phyloP scores from a whole-genome alignment of 129 eudicot genomes.

The Arctium lappa region DNA sequence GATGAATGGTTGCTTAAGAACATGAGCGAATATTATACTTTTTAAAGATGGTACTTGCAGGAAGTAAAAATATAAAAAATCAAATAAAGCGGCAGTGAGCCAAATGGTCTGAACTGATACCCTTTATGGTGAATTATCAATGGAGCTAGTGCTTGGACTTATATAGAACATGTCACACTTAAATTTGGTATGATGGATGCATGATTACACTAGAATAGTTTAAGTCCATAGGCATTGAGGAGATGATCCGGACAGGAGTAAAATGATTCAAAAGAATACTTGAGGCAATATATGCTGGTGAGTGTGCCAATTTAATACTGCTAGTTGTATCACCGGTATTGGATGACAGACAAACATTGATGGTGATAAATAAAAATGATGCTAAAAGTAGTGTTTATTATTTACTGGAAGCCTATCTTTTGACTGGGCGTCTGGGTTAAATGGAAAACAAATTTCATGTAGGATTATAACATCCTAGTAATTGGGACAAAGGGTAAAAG shows the following conservation, averaged over 20 bases:
- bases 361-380: not conserved
- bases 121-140: not conserved
- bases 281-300: not conserved
- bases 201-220: not conserved
- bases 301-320: not conserved
- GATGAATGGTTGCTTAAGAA: not conserved
- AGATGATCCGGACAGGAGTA: not conserved
- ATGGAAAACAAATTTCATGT: not conserved
- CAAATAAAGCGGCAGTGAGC: not conserved
- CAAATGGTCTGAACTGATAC: not conserved
- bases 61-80: not conserved
- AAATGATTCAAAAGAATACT: not conserved
- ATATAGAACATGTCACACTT: not conserved
- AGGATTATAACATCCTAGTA: not conserved
- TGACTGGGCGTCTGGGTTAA: not conserved
- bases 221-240: not conserved
- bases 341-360: not conserved
- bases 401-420: not conserved
- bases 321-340: not conserved
- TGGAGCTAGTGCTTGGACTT: not conserved
- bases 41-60: no score
- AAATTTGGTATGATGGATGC: no score
- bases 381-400: not conserved
- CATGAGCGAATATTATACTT: not conserved
- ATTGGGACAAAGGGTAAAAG: not conserved